Conservation (phyloP, 1,284 basidiomycete genomes). For the Leccinum subfulvum region DNA sequence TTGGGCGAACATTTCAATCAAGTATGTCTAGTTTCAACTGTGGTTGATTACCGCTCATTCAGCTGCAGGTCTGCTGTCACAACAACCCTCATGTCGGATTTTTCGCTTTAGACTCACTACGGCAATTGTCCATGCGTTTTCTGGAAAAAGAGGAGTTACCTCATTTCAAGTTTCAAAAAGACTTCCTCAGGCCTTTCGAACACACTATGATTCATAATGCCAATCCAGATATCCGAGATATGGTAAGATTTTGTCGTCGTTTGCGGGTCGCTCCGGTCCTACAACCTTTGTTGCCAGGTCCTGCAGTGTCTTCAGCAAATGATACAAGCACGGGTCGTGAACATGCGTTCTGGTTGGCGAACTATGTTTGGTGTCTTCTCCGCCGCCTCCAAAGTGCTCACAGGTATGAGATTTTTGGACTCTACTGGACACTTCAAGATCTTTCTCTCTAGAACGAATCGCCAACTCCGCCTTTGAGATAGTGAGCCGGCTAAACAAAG, state of each 20-base stretch:
- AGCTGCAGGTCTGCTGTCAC: conserved; percentile 88
- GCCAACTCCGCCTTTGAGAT: conserved; percentile 96
- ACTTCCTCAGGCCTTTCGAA: conserved; percentile 98
- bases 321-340: conserved; percentile 93
- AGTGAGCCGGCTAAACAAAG: conserved; percentile 86
- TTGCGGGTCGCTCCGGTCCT: conserved; percentile 3
- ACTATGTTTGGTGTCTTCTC: conserved; percentile 99
- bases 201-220: conserved; percentile 97
- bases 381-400: conserved; percentile 91
- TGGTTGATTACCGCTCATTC: conserved; percentile 5
- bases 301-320: conserved; percentile 99
- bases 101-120: conserved; percentile 96
- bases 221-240: conserved; percentile 93
- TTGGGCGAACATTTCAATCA: conserved; percentile 99
- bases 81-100: conserved; percentile 96
- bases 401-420: conserved; percentile 50
- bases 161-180: conserved; percentile 99
- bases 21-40: conserved; percentile 43
- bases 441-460: conserved; percentile 69
- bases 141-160: conserved; percentile 97
- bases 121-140: conserved; percentile 98
- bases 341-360: conserved; percentile 97
- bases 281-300: conserved; percentile 50
- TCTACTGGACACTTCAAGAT: background rate
- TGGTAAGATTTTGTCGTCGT: conserved; percentile 59